phyloP scores from a whole-genome alignment of 331 rosid species.

The Arachis monticola region DNA sequence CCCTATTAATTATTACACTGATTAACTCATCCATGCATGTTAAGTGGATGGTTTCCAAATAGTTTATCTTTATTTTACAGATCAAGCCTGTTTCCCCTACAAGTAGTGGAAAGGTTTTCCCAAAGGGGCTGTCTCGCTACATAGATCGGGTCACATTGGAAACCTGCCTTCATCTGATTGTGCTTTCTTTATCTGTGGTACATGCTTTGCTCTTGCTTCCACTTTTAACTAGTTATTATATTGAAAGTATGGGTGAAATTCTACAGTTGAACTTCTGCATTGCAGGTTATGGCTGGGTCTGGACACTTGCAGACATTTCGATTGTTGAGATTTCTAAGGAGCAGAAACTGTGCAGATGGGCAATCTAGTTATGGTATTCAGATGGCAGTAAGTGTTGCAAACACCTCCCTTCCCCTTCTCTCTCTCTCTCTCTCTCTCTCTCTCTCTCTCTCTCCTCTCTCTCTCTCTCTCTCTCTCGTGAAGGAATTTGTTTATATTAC shows the following conservation, averaged over 20 bases:
- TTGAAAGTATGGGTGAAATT: conserved; percentile 24
- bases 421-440: background rate
- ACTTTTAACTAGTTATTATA: conserved; percentile 11
- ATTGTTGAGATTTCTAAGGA: conserved; percentile 83
- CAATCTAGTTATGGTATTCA: conserved; percentile 91
- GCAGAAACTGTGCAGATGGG: conserved; percentile 93
- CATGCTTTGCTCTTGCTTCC: conserved; percentile 29
- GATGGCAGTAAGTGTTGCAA: conserved; percentile 87
- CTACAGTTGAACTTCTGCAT: conserved; percentile 43
- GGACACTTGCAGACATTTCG: conserved; percentile 93
- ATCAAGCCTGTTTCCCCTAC: conserved; percentile 77
- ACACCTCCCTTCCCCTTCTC: background rate
- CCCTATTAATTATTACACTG: conserved; percentile 4
- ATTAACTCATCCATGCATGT: conserved; percentile 34
- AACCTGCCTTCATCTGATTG: conserved; percentile 88
- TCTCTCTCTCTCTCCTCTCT: background rate
- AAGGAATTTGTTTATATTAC: background rate
- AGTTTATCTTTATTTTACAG: conserved; percentile 48
- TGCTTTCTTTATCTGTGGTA: conserved; percentile 96
- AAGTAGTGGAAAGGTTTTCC: conserved; percentile 65
- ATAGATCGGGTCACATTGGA: conserved; percentile 92
- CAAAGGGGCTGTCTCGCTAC: conserved; percentile 85
- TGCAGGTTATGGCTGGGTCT: conserved; percentile 98
- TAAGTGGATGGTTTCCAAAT: conserved; percentile 33
- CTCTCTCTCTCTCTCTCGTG: background rate